phyloP scores from a whole-genome alignment of 106 monocot species.

The Ottelia alismoides region DNA sequence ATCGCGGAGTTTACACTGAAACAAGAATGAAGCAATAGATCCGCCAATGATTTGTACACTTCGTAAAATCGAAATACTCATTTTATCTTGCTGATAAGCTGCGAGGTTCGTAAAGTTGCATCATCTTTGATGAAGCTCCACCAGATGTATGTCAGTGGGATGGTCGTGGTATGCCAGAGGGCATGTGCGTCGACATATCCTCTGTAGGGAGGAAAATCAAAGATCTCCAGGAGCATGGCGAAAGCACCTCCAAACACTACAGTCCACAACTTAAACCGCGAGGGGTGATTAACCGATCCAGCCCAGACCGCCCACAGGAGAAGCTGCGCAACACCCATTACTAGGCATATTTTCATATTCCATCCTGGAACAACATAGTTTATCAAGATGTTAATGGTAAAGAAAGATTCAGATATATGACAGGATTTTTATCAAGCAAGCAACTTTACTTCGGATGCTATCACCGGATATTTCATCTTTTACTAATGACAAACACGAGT shows the following conservation, averaged over 20 bases:
- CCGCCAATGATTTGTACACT: no score
- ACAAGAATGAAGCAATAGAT: no score
- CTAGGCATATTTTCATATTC: neutral
- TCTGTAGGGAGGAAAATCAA: constrained; percentile 2
- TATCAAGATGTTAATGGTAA: no score
- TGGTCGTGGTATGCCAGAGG: neutral
- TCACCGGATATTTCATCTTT: no score
- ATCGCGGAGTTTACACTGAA: no score
- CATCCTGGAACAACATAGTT: no score
- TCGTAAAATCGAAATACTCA: no score
- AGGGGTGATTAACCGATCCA: neutral
- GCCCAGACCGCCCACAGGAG: constrained; percentile 6
- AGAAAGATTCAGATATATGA: no score
- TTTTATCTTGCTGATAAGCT: neutral
- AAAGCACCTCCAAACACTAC: neutral
- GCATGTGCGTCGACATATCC: constrained; percentile 4
- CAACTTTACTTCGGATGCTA: no score
- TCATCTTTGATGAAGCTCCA: constrained; percentile 7
- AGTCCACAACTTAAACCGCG: neutral
- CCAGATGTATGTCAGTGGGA: constrained; percentile 2
- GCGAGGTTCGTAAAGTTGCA: neutral
- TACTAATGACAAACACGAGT: no score
- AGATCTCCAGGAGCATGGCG: neutral
- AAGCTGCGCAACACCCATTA: constrained; percentile 2
- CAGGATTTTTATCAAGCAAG: no score